Evolutionary conservation across 2,329 filamentous ascomycete genomes (phyloP).

Genomic region (Aureobasidium musti): DNA sequence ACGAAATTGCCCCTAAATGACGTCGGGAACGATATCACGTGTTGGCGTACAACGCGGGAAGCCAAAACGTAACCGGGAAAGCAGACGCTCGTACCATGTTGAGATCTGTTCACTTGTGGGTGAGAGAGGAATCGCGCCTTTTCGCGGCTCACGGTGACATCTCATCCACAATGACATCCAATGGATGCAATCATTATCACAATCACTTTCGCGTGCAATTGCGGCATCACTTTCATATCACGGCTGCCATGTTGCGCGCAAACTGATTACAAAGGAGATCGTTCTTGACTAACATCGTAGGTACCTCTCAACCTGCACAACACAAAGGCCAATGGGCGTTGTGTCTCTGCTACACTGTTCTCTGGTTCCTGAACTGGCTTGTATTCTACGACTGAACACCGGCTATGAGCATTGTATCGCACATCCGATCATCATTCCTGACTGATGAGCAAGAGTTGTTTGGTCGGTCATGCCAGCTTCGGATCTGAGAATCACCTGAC

Average conservation of each 20-base stretch:
- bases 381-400: too few species aligned
- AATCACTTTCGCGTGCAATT: neutral
- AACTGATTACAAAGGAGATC: neutral
- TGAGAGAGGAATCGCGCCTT: neutral
- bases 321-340: neutral
- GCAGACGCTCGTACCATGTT: neutral
- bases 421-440: too few species aligned
- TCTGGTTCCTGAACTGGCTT: neutral
- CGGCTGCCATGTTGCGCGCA: too few species aligned
- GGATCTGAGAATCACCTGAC: neutral
- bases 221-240: neutral
- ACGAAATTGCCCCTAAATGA: conserved; percentile 26
- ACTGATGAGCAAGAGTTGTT: neutral
- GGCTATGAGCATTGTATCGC: too few species aligned
- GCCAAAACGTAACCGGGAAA: neutral
- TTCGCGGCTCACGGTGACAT: conserved; percentile 16
- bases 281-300: neutral
- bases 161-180: neutral
- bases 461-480: neutral
- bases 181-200: neutral
- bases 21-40: conserved; percentile 21
- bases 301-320: neutral
- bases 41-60: neutral
- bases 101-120: neutral
- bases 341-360: neutral